Evolutionary conservation across 2,329 filamentous ascomycete genomes (phyloP).

Genomic region (Penicillium sp.): DNA sequence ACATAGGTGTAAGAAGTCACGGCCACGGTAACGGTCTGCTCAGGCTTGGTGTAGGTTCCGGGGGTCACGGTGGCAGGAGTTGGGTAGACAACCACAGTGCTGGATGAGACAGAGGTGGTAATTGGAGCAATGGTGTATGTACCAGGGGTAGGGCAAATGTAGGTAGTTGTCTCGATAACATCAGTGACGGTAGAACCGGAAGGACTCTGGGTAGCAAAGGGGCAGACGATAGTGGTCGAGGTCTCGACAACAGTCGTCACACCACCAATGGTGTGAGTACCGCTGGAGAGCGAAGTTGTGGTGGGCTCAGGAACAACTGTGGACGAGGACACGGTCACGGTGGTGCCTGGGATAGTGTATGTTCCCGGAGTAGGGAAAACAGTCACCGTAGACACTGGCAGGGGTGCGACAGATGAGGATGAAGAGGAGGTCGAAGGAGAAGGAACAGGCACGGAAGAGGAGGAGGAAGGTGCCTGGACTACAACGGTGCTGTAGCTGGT

Average conservation of each 20-base stretch:
- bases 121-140: conserved; percentile 71
- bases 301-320: conserved; percentile 65
- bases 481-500: conserved; percentile 38
- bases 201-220: conserved; percentile 63
- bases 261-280: conserved; percentile 67
- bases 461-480: conserved; percentile 28
- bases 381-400: conserved; percentile 16
- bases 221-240: conserved; percentile 65
- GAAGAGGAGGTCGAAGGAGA: conserved; percentile 14
- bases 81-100: conserved; percentile 59
- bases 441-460: conserved; percentile 24
- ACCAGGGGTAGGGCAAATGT: conserved; percentile 68
- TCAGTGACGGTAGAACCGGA: conserved; percentile 58
- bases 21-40: conserved; percentile 64
- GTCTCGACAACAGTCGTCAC: conserved; percentile 66
- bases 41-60: conserved; percentile 69
- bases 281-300: conserved; percentile 59
- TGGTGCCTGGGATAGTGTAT: conserved; percentile 42
- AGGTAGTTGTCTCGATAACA: conserved; percentile 65
- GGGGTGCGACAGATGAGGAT: conserved; percentile 17
- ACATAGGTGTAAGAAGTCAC: conserved; percentile 64
- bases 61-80: conserved; percentile 61
- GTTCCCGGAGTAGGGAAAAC: conserved; percentile 14
- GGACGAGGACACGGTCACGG: conserved; percentile 55
- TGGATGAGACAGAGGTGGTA: conserved; percentile 56